Percentiles rank a stretch among this genome's conserved stretches.
These are phyloP conservation scores for Fusarium piperis DNA, from an alignment of 2,329 filamentous ascomycete species.

Conservation along the genomic window DNA sequence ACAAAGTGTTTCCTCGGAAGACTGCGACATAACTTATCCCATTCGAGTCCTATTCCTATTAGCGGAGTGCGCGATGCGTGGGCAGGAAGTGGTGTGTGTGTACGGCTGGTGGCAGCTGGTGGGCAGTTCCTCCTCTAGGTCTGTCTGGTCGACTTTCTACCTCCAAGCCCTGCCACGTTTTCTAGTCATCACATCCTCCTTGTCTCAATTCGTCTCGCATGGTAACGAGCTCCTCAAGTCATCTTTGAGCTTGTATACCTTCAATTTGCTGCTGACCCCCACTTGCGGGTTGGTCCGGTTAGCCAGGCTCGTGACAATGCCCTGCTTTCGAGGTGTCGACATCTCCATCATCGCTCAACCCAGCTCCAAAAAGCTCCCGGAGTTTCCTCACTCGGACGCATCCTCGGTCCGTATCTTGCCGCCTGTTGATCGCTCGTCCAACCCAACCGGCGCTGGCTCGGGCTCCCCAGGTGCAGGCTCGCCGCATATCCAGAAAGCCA, in stretches of 20 bases:
- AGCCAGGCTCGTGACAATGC: conserved; percentile 51
- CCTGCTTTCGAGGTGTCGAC: conserved; percentile 59
- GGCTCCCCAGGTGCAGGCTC: not conserved
- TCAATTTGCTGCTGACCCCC: not conserved
- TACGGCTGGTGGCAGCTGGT: conserved; percentile 22
- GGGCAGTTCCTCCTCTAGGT: not conserved
- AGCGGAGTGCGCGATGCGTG: not conserved
- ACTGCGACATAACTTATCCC: not conserved
- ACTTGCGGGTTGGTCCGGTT: not conserved
- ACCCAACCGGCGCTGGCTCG: conserved; percentile 24
- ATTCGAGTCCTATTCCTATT: not conserved
- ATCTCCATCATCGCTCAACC: conserved; percentile 54
- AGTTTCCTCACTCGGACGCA: conserved; percentile 65
- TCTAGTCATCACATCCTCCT: not conserved
- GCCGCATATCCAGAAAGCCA: conserved; percentile 43
- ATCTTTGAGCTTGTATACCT: not conserved
- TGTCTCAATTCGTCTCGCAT: not conserved
- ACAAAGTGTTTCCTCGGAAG: not conserved
- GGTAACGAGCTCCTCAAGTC: not conserved
- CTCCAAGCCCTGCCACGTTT: not conserved
- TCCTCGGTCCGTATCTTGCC: conserved; percentile 53
- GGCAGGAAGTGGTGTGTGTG: not conserved
- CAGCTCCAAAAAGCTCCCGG: conserved; percentile 53
- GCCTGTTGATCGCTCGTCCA: conserved; percentile 20
- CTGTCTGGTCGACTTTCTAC: not conserved